Base-by-base conservation (phyloP, 208 protist genomes). In the Ichthyophonus hoferi region DNA sequence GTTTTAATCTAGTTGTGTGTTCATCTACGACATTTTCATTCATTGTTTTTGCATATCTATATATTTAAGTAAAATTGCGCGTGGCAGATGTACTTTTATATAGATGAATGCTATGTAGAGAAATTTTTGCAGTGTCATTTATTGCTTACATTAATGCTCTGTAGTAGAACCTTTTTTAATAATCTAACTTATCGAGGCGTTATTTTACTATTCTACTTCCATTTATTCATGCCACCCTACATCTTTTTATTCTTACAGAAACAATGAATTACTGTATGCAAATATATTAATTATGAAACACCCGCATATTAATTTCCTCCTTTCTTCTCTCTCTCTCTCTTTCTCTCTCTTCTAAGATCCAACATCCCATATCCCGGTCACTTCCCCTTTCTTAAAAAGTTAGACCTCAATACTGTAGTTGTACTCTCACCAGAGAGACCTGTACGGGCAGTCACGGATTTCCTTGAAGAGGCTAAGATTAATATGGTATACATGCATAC, bases 341-440 rank as follows among this genome's bases (percentile, higher is more conserved):
- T 41, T 86, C 14, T 0, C 31, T 86, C 35, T 86, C 43, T 82
- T 17, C 40, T 40, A 7, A 77, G 79, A 24, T 76, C 79, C 31
- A 90, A 97, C 35, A 91, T 95, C 34, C 97, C 97, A 2, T 94
- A 95, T 82, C 94, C 96, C 50, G 89, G 95, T 3, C 97, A 98
- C 90, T 99, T 98, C 90, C 92, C 97, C 43, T 99, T 98, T 87
- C 93, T 99, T 2, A 93, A 97, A 33, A 96, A 96, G 24, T 94
- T 99, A 2, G 89, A 93, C 31, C 92, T 99, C 40, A 95, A 96
- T 40, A 99, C 96, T 12, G 96, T 98, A 87, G 94, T 99, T 24
- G 92, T 97, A 58, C 92, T 99, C 40, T 97, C 97, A 2, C 96
- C 97, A 33, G 96, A 95, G 50, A 90, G 91, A 24, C 95, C 96